phyloP scores from a whole-genome alignment of 345 rosid species.

The Linum trigynum region DNA sequence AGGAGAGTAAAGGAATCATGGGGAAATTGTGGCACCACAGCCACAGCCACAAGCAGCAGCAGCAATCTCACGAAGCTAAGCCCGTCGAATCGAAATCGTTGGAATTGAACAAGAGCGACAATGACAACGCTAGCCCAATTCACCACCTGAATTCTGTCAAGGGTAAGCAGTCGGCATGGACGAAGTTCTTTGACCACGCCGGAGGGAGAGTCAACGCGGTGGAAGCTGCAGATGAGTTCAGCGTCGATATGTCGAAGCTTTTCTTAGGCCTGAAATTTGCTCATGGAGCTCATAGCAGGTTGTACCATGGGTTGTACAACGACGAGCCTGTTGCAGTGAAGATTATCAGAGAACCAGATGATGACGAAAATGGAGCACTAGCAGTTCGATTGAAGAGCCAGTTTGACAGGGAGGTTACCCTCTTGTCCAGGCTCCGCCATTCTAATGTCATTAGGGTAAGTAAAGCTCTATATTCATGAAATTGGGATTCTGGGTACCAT shows the following conservation, averaged over 20 bases:
- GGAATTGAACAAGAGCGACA: no score
- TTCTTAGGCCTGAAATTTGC: constrained; percentile 91
- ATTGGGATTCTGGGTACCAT: neutral
- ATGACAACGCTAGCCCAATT: constrained; percentile 37
- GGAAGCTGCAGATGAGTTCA: constrained; percentile 53
- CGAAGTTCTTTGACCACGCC: constrained; percentile 66
- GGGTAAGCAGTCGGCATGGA: constrained; percentile 65
- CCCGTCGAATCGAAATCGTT: constrained; percentile 18
- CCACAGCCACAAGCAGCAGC: constrained; percentile 1
- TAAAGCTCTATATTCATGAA: neutral
- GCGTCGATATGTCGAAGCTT: constrained; percentile 73
- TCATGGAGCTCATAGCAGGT: constrained; percentile 82
- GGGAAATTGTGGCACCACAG: constrained; percentile 22
- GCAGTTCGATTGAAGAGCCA: constrained; percentile 73
- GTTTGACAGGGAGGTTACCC: constrained; percentile 73
- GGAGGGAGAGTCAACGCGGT: constrained; percentile 79
- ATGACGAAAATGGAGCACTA: constrained; percentile 63
- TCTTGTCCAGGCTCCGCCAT: constrained; percentile 66
- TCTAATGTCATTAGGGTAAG: constrained; percentile 79
- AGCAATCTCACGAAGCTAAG: constrained; percentile 31
- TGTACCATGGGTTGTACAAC: constrained; percentile 83
- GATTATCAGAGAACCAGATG: constrained; percentile 79
- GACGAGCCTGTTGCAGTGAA: constrained; percentile 96
- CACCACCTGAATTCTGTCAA: constrained; percentile 49
- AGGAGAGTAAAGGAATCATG: constrained; percentile 28